Evolutionary conservation across 2,329 filamentous ascomycete species (phyloP), one percentile per base, ranked within the genome.

Genomic region (Stromatinia cepivora): DNA sequence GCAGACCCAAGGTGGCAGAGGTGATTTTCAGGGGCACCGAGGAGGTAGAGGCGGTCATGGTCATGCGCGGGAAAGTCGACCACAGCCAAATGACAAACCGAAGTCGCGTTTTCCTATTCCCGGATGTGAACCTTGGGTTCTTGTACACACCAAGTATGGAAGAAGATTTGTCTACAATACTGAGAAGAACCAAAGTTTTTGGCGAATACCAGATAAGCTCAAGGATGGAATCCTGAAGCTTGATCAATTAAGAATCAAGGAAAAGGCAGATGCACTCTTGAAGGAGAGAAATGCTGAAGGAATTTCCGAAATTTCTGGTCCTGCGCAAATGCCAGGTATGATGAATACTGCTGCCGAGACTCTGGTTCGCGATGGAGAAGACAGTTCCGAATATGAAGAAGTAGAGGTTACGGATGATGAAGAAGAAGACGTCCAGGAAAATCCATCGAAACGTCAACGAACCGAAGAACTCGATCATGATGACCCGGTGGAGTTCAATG

Each of bases 81-180:
- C 88, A 45, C 89, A 92, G 72, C 91, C 89, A 0, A 80, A 85
- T 58, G 95, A 98, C 79, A 90, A 90, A 72, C 95, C 95, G 3
- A 92, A 90, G 80, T 89, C 89, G 39, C 94, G 92, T 78, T 86
- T 91, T 69, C 78, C 85, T 8, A 95, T 99, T 58, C 93, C 93
- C 0, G 90, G 90, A 3, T 92, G 88, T 75, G 90, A 91, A 75
- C 92, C 93, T 22, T 99, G 95, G 95, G 81, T 97, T 0, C 83
- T 99, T 4, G 92, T 99, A n/a, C 92, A 91, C 78, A 99, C 95
- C 0, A 97, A 93, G 78, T 88, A 94, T 72, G 92, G 92, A 31
- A 86, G 95, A 69, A 87, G 94, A 66, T 99, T 99, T 77, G 93
- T 94, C 3, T 92, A 97, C 82, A 97, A 99, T 74, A 87, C 89